Percentiles rank a stretch among this genome's conserved stretches.
Evolutionary conservation across 1,139 yeast genomes (phyloP).

Genomic region (Debaryomyces subglobosus): DNA sequence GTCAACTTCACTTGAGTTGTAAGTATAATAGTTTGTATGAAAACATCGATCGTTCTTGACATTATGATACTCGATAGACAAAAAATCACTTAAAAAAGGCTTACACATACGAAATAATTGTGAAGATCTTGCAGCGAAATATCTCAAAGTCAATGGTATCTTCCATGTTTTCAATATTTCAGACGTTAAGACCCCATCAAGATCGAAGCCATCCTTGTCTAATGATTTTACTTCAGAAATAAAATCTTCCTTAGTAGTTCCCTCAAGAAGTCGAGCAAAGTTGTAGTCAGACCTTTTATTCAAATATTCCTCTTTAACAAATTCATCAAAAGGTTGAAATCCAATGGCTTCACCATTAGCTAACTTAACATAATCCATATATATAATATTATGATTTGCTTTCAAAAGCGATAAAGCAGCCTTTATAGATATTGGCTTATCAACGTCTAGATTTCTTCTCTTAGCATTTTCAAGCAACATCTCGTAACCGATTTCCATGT

Average conservation of each 20-base stretch:
- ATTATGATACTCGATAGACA: conserved; percentile 58
- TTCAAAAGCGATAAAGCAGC: conserved; percentile 39
- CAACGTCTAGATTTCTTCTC: conserved; percentile 49
- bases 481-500: conserved; percentile 25
- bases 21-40: conserved; percentile 38
- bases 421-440: conserved; percentile 48
- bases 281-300: conserved; percentile 11
- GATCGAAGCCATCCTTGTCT: conserved; percentile 14
- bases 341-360: conserved; percentile 51
- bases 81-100: conserved; percentile 34
- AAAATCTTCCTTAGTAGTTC: conserved; percentile 1
- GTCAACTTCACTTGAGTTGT: conserved; percentile 29
- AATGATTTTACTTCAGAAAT: conserved; percentile 2
- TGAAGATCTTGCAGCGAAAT: conserved; percentile 56
- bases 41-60: conserved; percentile 37
- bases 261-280: conserved; percentile 9
- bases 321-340: conserved; percentile 40
- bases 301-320: conserved; percentile 8
- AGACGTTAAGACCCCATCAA: conserved; percentile 7
- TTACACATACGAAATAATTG: conserved; percentile 47
- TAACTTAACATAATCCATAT: conserved; percentile 48
- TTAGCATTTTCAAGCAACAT: conserved; percentile 49
- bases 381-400: conserved; percentile 33
- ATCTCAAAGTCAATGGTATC: conserved; percentile 56
- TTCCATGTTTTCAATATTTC: conserved; percentile 46